phyloP scores from a whole-genome alignment of 2,329 filamentous ascomycete species.

The Xylariaceae sp. region DNA sequence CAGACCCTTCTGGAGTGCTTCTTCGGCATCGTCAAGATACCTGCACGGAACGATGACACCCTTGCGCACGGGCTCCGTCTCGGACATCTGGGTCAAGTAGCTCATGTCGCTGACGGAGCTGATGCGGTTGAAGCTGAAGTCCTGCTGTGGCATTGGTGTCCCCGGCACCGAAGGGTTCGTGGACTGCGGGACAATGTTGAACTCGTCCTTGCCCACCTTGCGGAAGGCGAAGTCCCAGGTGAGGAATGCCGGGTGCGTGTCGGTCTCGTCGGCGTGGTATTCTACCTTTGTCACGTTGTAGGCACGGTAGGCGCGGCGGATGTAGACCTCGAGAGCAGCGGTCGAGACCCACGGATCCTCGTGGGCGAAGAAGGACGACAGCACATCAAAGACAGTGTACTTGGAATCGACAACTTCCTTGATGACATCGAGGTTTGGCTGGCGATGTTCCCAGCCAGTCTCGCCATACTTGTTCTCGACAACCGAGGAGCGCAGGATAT shows the following conservation, averaged over 20 bases:
- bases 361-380: constrained; percentile 92
- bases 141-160: constrained; percentile 57
- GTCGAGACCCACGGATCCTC: constrained; percentile 90
- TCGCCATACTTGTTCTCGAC: constrained; percentile 97
- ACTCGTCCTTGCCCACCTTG: constrained; percentile 89
- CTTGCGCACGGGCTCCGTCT: constrained; percentile 75
- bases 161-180: constrained; percentile 79
- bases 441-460: constrained; percentile 91
- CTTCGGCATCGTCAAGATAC: constrained; percentile 91
- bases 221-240: constrained; percentile 95
- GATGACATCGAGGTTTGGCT: constrained; percentile 83
- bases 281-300: constrained; percentile 86
- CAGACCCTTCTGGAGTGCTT: constrained; percentile 75
- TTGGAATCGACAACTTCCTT: constrained; percentile 98
- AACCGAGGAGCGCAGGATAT: constrained; percentile 92
- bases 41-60: constrained; percentile 91
- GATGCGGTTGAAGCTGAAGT: constrained; percentile 69
- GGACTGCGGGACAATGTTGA: constrained; percentile 73
- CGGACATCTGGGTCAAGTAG: constrained; percentile 68
- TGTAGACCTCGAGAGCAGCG: constrained; percentile 91
- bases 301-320: constrained; percentile 92
- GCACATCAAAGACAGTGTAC: constrained; percentile 95
- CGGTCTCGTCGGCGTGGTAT: constrained; percentile 73
- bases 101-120: constrained; percentile 96
- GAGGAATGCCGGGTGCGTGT: constrained; percentile 60